Conservation (phyloP, 2,329 filamentous ascomycete genomes). For the Raffaelea albimanens region DNA sequence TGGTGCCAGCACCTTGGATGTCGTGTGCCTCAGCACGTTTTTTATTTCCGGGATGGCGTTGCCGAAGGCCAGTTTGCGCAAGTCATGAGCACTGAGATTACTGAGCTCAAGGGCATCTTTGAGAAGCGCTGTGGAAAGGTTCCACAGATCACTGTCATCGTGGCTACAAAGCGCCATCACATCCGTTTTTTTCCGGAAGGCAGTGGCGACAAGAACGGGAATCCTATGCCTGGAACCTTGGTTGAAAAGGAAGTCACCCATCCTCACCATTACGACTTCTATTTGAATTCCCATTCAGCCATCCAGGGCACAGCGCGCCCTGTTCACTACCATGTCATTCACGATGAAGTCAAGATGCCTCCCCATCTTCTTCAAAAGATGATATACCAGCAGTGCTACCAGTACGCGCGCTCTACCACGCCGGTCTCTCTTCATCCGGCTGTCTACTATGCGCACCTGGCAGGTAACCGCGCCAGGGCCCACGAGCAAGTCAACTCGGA, state of each 20-base stretch:
- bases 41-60: conserved; percentile 91
- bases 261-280: conserved; percentile 86
- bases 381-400: conserved; percentile 92
- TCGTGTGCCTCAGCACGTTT: conserved; percentile 62
- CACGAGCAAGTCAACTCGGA: conserved; percentile 52
- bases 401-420: conserved; percentile 85
- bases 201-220: conserved; percentile 61
- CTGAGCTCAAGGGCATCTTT: conserved; percentile 56
- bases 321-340: conserved; percentile 81
- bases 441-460: conserved; percentile 92
- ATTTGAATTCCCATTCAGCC: conserved; percentile 52
- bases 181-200: conserved; percentile 76
- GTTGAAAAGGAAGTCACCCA: conserved; percentile 87
- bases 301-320: conserved; percentile 92
- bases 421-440: conserved; percentile 84
- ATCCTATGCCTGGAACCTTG: conserved; percentile 76
- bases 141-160: conserved; percentile 71
- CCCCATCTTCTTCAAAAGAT: conserved; percentile 70
- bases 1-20: conserved; percentile 49
- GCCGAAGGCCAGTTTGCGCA: conserved; percentile 76
- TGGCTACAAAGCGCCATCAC: conserved; percentile 91
- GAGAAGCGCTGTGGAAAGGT: conserved; percentile 17
- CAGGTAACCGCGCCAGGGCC: conserved; percentile 66
- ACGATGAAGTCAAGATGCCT: conserved; percentile 65
- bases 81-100: conserved; percentile 71